phyloP scores from a whole-genome alignment of 108 stramenopile species.

The Mayamaea pseudoterrestris region DNA sequence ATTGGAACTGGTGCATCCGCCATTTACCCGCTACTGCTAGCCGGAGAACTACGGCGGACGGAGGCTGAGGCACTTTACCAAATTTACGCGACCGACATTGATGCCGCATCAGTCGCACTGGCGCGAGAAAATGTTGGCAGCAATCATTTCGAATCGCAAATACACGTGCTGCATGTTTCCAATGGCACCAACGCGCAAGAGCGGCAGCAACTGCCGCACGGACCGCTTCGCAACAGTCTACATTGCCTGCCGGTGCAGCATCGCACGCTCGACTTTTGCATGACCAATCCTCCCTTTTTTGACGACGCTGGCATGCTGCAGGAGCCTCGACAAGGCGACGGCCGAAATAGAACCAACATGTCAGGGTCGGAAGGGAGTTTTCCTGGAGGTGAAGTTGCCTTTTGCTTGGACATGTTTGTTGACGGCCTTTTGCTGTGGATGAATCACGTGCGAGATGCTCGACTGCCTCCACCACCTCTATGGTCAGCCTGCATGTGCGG shows the following conservation, averaged over 20 bases:
- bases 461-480: slow-evolving; percentile 9
- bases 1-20: slow-evolving; percentile 84
- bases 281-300: slow-evolving; percentile 95
- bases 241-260: neutral
- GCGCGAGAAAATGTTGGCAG: slow-evolving; percentile 54
- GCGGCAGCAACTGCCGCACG: slow-evolving; percentile 4
- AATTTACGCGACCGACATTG: slow-evolving; percentile 66
- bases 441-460: slow-evolving; percentile 19
- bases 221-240: slow-evolving; percentile 12
- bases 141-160: slow-evolving; percentile 47
- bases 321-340: slow-evolving; percentile 33
- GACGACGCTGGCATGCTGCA: slow-evolving; percentile 19
- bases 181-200: slow-evolving; percentile 14
- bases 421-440: slow-evolving; percentile 5
- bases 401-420: slow-evolving; percentile 36
- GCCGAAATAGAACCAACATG: slow-evolving; percentile 55
- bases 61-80: neutral
- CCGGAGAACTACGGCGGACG: slow-evolving; percentile 14
- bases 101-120: slow-evolving; percentile 56
- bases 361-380: slow-evolving; percentile 53
- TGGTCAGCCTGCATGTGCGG: slow-evolving; percentile 85
- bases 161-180: slow-evolving; percentile 33
- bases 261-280: slow-evolving; percentile 56
- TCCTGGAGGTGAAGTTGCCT: slow-evolving; percentile 36
- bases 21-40: slow-evolving; percentile 76